These are phyloP conservation scores for Rhododendron mucronatum DNA, from an alignment of 148 eudicot genomes.

Conservation along the genomic window DNA sequence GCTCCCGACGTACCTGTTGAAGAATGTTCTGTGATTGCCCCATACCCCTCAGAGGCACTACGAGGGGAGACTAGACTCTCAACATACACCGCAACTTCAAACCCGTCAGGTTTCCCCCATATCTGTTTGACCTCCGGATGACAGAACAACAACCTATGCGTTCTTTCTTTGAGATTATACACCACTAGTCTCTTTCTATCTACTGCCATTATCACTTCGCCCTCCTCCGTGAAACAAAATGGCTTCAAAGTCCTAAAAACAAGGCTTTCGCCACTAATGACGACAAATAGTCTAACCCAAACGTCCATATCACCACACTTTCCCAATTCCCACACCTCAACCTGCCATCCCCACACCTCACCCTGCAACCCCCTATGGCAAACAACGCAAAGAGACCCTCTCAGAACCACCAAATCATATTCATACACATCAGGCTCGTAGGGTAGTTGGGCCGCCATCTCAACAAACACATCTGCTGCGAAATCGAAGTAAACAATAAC, in stretches of 20 bases:
- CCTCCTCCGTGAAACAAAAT: not conserved
- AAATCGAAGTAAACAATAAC: not conserved
- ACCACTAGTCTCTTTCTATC: not conserved
- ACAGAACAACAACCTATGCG: not conserved
- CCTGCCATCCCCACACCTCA: not conserved
- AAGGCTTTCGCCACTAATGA: not conserved
- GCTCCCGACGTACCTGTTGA: not conserved
- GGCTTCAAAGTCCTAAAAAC: not conserved
- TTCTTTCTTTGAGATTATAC: not conserved
- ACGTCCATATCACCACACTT: not conserved
- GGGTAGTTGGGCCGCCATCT: not conserved
- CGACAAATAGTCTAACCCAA: not conserved
- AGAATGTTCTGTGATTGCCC: not conserved
- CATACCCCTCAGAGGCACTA: not conserved
- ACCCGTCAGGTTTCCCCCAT: not conserved
- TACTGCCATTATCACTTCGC: not conserved
- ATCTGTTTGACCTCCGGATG: not conserved
- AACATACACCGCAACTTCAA: not conserved
- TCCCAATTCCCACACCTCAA: not conserved
- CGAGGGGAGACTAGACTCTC: not conserved
- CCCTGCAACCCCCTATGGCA: not conserved
- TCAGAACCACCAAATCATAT: not conserved
- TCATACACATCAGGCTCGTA: not conserved
- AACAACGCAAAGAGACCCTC: not conserved
- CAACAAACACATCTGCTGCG: not conserved